Evolutionary conservation across 805 yeast genomes (phyloP).

Genomic region (Candida oleophila): DNA sequence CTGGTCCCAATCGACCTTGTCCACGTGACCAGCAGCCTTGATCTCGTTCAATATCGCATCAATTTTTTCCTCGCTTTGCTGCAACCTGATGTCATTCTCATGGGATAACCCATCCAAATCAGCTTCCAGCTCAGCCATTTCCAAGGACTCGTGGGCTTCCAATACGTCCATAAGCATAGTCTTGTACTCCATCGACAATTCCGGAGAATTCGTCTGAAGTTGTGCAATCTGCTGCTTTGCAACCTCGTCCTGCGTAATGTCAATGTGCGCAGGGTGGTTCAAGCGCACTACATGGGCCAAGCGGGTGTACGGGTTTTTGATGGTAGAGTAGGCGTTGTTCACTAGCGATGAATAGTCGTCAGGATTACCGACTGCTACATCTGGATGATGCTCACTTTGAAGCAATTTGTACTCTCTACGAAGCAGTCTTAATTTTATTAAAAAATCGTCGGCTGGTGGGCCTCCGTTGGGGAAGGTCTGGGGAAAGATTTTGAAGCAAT

Average conservation of each 20-base stretch:
- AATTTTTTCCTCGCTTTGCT: constrained; percentile 43
- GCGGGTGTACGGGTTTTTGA: constrained; percentile 68
- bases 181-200: constrained; percentile 41
- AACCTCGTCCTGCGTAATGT: constrained; percentile 58
- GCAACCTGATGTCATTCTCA: constrained; percentile 60
- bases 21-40: constrained; percentile 27
- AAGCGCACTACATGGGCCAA: constrained; percentile 35
- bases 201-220: constrained; percentile 33
- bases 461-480: constrained; percentile 64
- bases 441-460: constrained; percentile 62
- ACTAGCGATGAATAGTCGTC: constrained; percentile 49
- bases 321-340: constrained; percentile 74
- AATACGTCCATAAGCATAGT: constrained; percentile 70
- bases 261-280: constrained; percentile 41
- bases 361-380: constrained; percentile 40
- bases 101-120: constrained; percentile 54
- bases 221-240: constrained; percentile 42
- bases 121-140: constrained; percentile 55
- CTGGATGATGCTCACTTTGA: constrained; percentile 84
- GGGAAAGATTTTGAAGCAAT: constrained; percentile 70
- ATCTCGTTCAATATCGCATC: constrained; percentile 42
- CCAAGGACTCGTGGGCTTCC: constrained; percentile 82
- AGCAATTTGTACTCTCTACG: constrained; percentile 73
- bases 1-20: constrained; percentile 46
- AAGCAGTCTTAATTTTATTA: constrained; percentile 51